Evolutionary conservation across 2,329 filamentous ascomycete genomes (phyloP).

Genomic region (Phaeosphaeria sp.): DNA sequence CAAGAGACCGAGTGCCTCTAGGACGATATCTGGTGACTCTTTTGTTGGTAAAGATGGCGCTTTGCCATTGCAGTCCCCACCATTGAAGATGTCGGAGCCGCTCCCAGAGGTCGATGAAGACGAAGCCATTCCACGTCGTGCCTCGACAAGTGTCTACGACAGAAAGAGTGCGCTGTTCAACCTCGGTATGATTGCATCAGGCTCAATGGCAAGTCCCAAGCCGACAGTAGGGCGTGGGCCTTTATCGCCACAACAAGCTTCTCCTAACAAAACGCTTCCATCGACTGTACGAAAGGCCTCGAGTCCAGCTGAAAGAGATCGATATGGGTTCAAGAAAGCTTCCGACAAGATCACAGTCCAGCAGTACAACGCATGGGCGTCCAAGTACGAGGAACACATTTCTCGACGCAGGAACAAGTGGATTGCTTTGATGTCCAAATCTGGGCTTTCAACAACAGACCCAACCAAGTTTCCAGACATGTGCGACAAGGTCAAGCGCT

Average conservation of each 20-base stretch:
- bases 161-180: slow-evolving; percentile 39
- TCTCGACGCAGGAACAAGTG: slow-evolving; percentile 81
- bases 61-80: slow-evolving; percentile 27
- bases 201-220: slow-evolving; percentile 16
- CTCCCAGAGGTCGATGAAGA: slow-evolving; percentile 45
- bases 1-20: slow-evolving; percentile 26
- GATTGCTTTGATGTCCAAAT: slow-evolving; percentile 77
- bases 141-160: slow-evolving; percentile 45
- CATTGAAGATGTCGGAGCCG: slow-evolving; percentile 30
- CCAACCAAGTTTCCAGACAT: slow-evolving; percentile 81
- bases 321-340: slow-evolving; percentile 91
- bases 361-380: slow-evolving; percentile 84
- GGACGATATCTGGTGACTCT: slow-evolving; percentile 23
- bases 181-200: slow-evolving; percentile 26
- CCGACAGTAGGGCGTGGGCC: neutral
- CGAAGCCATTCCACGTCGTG: slow-evolving; percentile 42
- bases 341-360: slow-evolving; percentile 78
- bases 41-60: slow-evolving; percentile 8
- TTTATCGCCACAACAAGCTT: neutral
- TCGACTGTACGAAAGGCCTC: slow-evolving; percentile 24
- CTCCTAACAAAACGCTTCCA: slow-evolving; percentile 8
- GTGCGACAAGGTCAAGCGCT: slow-evolving; percentile 84
- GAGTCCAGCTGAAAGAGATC: slow-evolving; percentile 65
- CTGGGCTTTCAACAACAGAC: slow-evolving; percentile 72
- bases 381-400: slow-evolving; percentile 76